Conservation (phyloP, 495 filamentous ascomycete species). For the Lasiosphaeria ovina region DNA sequence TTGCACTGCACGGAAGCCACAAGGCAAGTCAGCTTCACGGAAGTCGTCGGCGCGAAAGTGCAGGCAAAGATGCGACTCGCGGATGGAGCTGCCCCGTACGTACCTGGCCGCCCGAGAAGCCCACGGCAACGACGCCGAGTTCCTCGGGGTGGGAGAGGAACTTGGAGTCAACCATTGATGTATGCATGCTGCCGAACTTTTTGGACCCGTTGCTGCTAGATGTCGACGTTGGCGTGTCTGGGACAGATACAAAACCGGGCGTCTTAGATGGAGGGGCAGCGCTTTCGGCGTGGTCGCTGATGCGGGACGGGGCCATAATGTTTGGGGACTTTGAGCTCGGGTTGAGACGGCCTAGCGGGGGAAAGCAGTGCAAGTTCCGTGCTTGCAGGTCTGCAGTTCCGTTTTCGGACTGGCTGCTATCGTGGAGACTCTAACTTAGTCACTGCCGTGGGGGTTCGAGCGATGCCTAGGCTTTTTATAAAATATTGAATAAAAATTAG, state of each 20-base stretch:
- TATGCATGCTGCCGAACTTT: slow-evolving; percentile 42
- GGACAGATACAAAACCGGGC: not conserved
- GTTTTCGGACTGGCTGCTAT: no score
- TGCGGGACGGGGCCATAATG: slow-evolving; percentile 17
- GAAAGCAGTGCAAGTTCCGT: not conserved
- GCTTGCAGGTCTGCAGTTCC: no score
- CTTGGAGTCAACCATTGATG: slow-evolving; percentile 72
- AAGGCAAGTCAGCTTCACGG: slow-evolving; percentile 9
- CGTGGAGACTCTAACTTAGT: no score
- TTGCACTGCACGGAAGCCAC: slow-evolving; percentile 61
- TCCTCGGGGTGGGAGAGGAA: slow-evolving; percentile 78
- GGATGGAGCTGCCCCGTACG: slow-evolving; percentile 13
- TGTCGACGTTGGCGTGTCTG: slow-evolving; percentile 6
- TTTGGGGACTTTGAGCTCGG: not conserved
- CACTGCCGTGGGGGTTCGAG: no score
- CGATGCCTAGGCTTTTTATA: no score
- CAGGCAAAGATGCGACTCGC: not conserved
- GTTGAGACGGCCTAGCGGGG: not conserved
- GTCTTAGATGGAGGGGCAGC: slow-evolving; percentile 12
- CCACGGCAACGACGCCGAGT: slow-evolving; percentile 89
- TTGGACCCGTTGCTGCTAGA: slow-evolving; percentile 15
- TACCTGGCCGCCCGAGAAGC: slow-evolving; percentile 97
- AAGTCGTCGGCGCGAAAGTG: slow-evolving; percentile 14
- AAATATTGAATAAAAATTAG: no score
- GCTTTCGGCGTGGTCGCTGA: slow-evolving; percentile 15